Evolutionary conservation across 2,329 filamentous ascomycete species (phyloP).

Genomic region (Simplicillium aogashimaense): DNA sequence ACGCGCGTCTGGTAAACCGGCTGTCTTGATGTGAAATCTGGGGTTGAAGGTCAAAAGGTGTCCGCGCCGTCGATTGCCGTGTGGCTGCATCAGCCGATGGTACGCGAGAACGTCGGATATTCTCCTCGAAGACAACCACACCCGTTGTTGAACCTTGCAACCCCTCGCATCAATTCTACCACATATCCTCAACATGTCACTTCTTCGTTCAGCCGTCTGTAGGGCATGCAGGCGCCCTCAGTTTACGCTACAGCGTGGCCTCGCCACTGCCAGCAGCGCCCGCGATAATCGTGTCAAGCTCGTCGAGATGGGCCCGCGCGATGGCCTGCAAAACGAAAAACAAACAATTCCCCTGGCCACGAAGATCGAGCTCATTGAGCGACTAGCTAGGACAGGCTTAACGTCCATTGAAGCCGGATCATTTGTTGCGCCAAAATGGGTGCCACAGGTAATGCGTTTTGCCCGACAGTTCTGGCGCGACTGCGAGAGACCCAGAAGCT

Average conservation of each 20-base stretch:
- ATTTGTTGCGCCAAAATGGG: conserved; percentile 77
- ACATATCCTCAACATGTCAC: conserved; percentile 17
- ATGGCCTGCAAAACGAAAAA: conserved; percentile 83
- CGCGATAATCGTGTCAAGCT: conserved; percentile 46
- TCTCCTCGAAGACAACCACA: conserved; percentile 3
- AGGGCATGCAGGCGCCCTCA: conserved; percentile 26
- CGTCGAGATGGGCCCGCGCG: conserved; percentile 75
- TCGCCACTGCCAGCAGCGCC: conserved; percentile 27
- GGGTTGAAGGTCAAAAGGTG: not conserved
- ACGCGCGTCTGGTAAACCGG: too few species aligned
- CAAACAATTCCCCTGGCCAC: conserved; percentile 57
- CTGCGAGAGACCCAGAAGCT: conserved; percentile 3
- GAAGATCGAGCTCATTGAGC: conserved; percentile 67
- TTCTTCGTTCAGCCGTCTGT: conserved; percentile 26
- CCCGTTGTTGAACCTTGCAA: conserved; percentile 3
- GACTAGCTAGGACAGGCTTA: conserved; percentile 58
- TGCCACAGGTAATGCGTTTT: conserved; percentile 54
- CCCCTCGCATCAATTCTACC: not conserved
- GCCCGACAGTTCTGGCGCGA: too few species aligned
- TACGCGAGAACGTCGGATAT: conserved; percentile 5
- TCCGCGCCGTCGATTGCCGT: not conserved
- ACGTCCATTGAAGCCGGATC: conserved; percentile 70
- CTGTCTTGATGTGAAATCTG: not conserved
- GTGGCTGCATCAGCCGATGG: conserved; percentile 3
- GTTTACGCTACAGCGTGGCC: conserved; percentile 19